A percentile compares a stretch with the other conserved stretches of the same genome.
These are phyloP conservation scores for Monotropa hypopitys DNA, from an alignment of 179 eudicot species.

Conservation along the genomic window DNA sequence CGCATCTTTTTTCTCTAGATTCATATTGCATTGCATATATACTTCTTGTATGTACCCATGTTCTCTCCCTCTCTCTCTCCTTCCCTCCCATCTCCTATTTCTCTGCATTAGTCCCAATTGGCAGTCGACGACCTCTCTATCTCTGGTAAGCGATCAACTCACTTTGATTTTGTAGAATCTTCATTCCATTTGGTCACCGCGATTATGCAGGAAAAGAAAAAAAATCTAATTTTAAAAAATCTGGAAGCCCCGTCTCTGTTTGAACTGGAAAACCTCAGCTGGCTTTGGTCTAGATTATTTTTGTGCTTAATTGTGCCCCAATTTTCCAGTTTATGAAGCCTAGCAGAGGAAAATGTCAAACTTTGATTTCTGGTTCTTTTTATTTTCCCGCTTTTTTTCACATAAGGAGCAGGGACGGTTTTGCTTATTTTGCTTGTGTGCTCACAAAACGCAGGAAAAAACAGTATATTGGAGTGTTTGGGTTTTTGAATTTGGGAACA, in stretches of 20 bases:
- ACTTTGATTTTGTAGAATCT: not conserved
- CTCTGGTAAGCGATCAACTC: slow-evolving; percentile 7
- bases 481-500: not conserved
- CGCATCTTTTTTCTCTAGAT: slow-evolving; percentile 20
- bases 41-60: not conserved
- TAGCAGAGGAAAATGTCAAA: not conserved
- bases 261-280: not conserved
- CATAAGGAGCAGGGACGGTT: not conserved
- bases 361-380: not conserved
- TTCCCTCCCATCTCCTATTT: not conserved
- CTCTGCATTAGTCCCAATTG: not conserved
- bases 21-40: not conserved
- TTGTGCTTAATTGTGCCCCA: not conserved
- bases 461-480: not conserved
- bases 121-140: not conserved
- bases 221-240: not conserved
- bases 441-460: slow-evolving; percentile 1
- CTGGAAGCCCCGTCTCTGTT: not conserved
- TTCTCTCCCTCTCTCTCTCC: not conserved
- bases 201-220: not conserved
- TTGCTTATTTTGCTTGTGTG: not conserved
- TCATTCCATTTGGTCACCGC: not conserved
- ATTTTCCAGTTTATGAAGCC: not conserved
- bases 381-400: not conserved
- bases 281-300: not conserved